Percentiles rank a stretch among this genome's conserved stretches.
These are phyloP conservation scores for Sphaerosporella brunnea DNA, from an alignment of 495 filamentous ascomycete genomes.

Conservation along the genomic window DNA sequence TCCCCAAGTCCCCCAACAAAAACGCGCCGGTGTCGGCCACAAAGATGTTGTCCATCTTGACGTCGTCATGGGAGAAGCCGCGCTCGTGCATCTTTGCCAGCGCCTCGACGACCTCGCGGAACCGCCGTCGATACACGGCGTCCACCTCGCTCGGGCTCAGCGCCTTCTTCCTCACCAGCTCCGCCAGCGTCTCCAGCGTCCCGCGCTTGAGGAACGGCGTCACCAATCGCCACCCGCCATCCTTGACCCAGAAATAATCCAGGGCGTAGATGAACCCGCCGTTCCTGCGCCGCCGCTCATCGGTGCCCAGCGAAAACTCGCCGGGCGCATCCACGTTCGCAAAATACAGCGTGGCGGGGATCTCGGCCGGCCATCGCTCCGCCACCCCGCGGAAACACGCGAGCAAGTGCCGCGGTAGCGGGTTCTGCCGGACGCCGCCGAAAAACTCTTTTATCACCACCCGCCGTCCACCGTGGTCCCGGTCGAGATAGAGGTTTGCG, in stretches of 20 bases:
- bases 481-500: slow-evolving; percentile 5
- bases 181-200: slow-evolving; percentile 5
- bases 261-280: slow-evolving; percentile 1
- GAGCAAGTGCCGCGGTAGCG: slow-evolving; percentile 5
- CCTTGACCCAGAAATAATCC: slow-evolving; percentile 8
- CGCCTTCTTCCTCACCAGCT: neutral
- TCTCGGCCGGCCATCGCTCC: slow-evolving; percentile 7
- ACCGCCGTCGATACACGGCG: slow-evolving; percentile 2
- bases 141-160: slow-evolving; percentile 6
- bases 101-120: neutral
- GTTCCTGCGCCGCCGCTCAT: neutral
- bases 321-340: neutral
- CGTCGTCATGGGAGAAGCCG: slow-evolving; percentile 22
- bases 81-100: slow-evolving; percentile 5
- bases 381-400: neutral
- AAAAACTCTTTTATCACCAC: slow-evolving; percentile 8
- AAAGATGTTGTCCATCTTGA: slow-evolving; percentile 25
- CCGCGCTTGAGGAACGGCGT: slow-evolving; percentile 7
- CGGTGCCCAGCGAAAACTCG: neutral
- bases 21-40: slow-evolving; percentile 8
- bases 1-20: slow-evolving; percentile 23
- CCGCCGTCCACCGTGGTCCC: neutral
- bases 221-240: slow-evolving; percentile 5
- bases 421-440: slow-evolving; percentile 4
- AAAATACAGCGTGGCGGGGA: slow-evolving; percentile 10